Conservation (phyloP, 1,284 basidiomycete genomes). For the Ceratobasidium sp. region DNA sequence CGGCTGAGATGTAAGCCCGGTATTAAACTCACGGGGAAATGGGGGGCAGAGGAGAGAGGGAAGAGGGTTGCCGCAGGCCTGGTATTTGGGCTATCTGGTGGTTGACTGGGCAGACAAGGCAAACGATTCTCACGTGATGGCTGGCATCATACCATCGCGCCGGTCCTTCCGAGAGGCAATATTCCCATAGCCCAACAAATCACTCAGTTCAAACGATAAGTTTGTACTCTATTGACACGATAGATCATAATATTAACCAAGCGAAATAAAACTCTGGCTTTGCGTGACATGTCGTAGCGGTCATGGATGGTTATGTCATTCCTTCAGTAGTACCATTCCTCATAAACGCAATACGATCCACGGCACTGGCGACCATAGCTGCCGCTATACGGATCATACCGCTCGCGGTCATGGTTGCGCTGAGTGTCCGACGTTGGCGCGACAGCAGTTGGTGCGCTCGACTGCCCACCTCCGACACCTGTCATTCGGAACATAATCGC, state of each 20-base stretch:
- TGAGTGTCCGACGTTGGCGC: constrained; percentile 2
- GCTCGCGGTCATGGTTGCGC: constrained; percentile 12
- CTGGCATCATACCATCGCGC: too few relatives aligned
- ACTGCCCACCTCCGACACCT: constrained; percentile 12
- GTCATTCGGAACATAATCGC: constrained; percentile 31
- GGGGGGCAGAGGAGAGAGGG: constrained; percentile 8
- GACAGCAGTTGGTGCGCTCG: constrained; percentile 3
- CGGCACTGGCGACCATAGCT: constrained; percentile 19
- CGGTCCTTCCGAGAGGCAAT: constrained; percentile 15
- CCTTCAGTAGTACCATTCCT: constrained; percentile 34
- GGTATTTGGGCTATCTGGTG: constrained; percentile 33
- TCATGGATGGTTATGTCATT: not conserved
- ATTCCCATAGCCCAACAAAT: constrained; percentile 29
- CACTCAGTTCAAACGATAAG: constrained; percentile 1
- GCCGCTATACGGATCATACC: constrained; percentile 7
- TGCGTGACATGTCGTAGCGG: not conserved
- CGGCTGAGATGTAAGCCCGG: constrained; percentile 27
- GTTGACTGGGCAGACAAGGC: constrained; percentile 9
- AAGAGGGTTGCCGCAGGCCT: constrained; percentile 11
- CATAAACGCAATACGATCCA: constrained; percentile 34
- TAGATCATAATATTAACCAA: constrained; percentile 39
- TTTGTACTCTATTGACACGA: not conserved
- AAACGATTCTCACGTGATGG: constrained; percentile 37
- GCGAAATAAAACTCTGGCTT: not conserved
- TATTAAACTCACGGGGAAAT: constrained; percentile 19